Evolutionary conservation across 371 early-diverging fungal genomes (phyloP).

Genomic region (Mucor lusitanicus): DNA sequence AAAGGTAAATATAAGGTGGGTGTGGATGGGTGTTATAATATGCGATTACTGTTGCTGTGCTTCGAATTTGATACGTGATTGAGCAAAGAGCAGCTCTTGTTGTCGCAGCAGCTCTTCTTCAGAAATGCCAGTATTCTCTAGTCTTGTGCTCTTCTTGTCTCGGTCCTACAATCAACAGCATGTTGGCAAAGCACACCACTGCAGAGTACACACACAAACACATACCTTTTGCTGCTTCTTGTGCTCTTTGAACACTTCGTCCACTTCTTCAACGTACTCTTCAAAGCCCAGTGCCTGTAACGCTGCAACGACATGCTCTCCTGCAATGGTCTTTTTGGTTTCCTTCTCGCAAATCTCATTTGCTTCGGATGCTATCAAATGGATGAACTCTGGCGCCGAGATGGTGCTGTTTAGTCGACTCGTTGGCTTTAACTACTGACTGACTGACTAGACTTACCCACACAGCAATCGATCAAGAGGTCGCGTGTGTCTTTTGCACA

Average conservation of each 20-base stretch:
- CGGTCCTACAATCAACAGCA: slow-evolving; percentile 75
- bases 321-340: slow-evolving; percentile 97
- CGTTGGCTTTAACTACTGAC: not conserved
- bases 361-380: slow-evolving; percentile 91
- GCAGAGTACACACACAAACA: not conserved
- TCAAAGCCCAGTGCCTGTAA: slow-evolving; percentile 93
- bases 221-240: slow-evolving; percentile 80
- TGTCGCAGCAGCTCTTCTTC: slow-evolving; percentile 89
- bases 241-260: slow-evolving; percentile 90
- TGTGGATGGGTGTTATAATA: not conserved
- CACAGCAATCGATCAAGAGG: slow-evolving; percentile 91
- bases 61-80: slow-evolving; percentile 80
- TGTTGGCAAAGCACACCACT: not conserved
- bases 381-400: slow-evolving; percentile 81
- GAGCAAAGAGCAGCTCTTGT: slow-evolving; percentile 94
- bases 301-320: slow-evolving; percentile 95
- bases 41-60: slow-evolving; percentile 54
- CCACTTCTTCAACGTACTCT: slow-evolving; percentile 86
- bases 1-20: not conserved
- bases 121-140: slow-evolving; percentile 89
- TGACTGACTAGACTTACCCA: slow-evolving; percentile 71
- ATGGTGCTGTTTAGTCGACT: not conserved
- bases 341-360: slow-evolving; percentile 98
- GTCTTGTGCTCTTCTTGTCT: slow-evolving; percentile 82
- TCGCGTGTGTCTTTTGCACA: slow-evolving; percentile 97